Conservation (phyloP, 2,329 filamentous ascomycete species). For the Diaporthe nobilis region DNA sequence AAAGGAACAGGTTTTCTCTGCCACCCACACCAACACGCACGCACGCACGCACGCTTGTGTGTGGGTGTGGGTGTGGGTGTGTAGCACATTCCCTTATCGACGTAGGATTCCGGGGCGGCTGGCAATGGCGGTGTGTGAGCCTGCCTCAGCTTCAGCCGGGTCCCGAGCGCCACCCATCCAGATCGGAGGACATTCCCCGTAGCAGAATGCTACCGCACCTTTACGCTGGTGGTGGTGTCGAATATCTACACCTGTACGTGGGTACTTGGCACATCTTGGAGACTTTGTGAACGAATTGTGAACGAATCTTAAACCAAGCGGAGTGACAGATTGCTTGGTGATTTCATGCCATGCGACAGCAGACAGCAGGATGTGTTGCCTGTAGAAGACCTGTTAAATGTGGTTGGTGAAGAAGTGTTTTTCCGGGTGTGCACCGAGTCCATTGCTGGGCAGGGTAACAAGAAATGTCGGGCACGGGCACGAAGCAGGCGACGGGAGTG, state of each 20-base stretch:
- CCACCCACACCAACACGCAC: not conserved
- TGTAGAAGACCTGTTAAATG: not conserved
- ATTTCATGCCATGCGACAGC: not conserved
- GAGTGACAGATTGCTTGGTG: not conserved
- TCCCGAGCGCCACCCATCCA: not conserved
- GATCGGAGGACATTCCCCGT: not conserved
- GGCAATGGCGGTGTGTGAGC: conserved; percentile 15
- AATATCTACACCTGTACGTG: not conserved
- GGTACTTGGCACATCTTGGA: not conserved
- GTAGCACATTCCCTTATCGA: not conserved
- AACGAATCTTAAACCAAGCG: not conserved
- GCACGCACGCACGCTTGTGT: too few relatives aligned
- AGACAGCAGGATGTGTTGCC: not conserved
- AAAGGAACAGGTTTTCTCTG: not conserved
- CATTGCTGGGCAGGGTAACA: too few relatives aligned
- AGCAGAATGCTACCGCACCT: not conserved
- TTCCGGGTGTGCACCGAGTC: too few relatives aligned
- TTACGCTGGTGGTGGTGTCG: not conserved
- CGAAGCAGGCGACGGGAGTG: too few relatives aligned
- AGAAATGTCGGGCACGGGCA: too few relatives aligned
- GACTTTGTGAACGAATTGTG: not conserved
- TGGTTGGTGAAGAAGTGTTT: not conserved
- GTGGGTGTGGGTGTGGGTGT: not conserved
- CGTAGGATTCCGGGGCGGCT: conserved; percentile 5
- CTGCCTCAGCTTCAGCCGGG: not conserved